These are phyloP conservation scores for Lonicera japonica DNA, from an alignment of 129 eudicot species.

Conservation along the genomic window DNA sequence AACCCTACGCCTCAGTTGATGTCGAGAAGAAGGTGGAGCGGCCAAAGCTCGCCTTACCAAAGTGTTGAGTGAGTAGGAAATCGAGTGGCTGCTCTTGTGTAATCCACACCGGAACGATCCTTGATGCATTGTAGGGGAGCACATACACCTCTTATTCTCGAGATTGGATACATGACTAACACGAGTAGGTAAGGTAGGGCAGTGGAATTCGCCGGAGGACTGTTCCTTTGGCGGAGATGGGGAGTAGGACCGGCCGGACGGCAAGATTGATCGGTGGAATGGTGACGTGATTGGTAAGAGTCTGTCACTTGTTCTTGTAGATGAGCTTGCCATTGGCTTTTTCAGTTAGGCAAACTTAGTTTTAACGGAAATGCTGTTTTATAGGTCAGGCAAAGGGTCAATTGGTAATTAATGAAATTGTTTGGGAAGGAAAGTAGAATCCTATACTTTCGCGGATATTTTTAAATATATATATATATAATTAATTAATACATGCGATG, in stretches of 20 bases:
- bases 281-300: slow-evolving; percentile 40
- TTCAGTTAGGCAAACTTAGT: slow-evolving; percentile 90
- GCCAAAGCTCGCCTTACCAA: slow-evolving; percentile 76
- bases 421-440: slow-evolving; percentile 10
- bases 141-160: slow-evolving; percentile 66
- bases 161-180: slow-evolving; percentile 36
- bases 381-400: slow-evolving; percentile 30
- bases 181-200: slow-evolving; percentile 74
- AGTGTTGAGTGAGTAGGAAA: slow-evolving; percentile 54
- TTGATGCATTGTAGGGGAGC: slow-evolving; percentile 94
- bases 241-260: slow-evolving; percentile 33
- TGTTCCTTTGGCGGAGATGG: slow-evolving; percentile 20
- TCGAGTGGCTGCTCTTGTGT: slow-evolving; percentile 45
- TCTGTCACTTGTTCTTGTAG: slow-evolving; percentile 47
- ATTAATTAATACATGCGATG: too few species aligned
- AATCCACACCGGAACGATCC: slow-evolving; percentile 83
- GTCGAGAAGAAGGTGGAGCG: slow-evolving; percentile 85
- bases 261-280: slow-evolving; percentile 29
- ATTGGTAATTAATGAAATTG: slow-evolving; percentile 27
- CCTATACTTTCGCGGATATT: too few species aligned
- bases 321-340: slow-evolving; percentile 48
- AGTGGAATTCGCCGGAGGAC: slow-evolving; percentile 9
- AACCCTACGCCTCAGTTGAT: slow-evolving; percentile 49
- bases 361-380: slow-evolving; percentile 46
- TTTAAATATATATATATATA: too few species aligned